These are phyloP conservation scores for Xylaria sp. DNA, from an alignment of 2,329 filamentous ascomycete genomes.

Conservation along the genomic window DNA sequence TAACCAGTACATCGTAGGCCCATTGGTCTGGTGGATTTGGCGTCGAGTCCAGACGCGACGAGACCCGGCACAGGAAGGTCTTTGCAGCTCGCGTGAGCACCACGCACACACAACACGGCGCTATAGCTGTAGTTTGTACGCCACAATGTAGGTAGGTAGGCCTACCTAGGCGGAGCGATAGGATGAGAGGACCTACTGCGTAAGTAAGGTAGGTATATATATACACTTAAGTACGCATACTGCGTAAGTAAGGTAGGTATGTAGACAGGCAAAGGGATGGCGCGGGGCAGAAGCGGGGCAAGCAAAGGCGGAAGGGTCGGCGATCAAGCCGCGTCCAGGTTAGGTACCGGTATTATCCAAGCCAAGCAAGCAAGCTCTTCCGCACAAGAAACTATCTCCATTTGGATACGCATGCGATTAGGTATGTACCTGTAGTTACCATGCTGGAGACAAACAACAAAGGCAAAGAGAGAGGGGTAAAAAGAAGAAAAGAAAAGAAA, in stretches of 20 bases:
- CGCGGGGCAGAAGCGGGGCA: background rate
- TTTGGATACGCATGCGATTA: background rate
- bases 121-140: background rate
- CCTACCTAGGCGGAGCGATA: background rate
- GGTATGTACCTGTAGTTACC: too few species aligned
- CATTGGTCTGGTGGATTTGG: background rate
- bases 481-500: background rate
- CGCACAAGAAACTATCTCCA: background rate
- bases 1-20: too few species aligned
- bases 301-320: constrained; percentile 17
- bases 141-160: background rate
- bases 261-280: background rate
- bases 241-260: too few species aligned
- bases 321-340: constrained; percentile 28
- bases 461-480: background rate
- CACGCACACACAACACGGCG: background rate
- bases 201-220: too few species aligned
- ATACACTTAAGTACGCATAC: too few species aligned
- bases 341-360: constrained; percentile 5
- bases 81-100: background rate
- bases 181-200: background rate
- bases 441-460: too few species aligned
- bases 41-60: background rate
- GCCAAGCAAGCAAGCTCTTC: background rate
- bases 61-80: background rate